These are phyloP conservation scores for Cladorrhinum sp. DNA, from an alignment of 2,329 filamentous ascomycete species.

Conservation along the genomic window DNA sequence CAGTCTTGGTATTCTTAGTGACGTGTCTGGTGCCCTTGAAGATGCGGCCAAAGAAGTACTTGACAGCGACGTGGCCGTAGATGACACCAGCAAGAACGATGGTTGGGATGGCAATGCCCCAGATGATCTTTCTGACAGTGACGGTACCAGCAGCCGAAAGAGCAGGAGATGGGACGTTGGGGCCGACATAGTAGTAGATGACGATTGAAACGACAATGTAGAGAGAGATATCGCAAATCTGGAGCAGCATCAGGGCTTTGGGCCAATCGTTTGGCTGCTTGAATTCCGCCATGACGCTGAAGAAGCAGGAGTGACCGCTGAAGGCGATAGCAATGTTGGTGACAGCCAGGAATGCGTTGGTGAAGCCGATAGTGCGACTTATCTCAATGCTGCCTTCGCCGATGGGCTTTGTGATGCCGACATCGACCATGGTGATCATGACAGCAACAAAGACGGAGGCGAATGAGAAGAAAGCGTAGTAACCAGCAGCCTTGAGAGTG, in stretches of 20 bases:
- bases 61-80: conserved; percentile 63
- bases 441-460: conserved; percentile 61
- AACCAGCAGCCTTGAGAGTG: conserved; percentile 60
- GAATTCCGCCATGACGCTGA: conserved; percentile 61
- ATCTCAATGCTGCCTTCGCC: conserved; percentile 35
- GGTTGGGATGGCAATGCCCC: conserved; percentile 65
- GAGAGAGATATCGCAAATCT: conserved; percentile 55
- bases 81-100: conserved; percentile 71
- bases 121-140: conserved; percentile 60
- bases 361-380: conserved; percentile 42
- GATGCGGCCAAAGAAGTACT: conserved; percentile 62
- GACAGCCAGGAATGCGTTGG: conserved; percentile 33
- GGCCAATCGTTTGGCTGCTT: conserved; percentile 48
- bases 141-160: conserved; percentile 56
- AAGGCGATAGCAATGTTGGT: conserved; percentile 66
- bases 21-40: conserved; percentile 59
- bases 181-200: conserved; percentile 65
- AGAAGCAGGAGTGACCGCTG: conserved; percentile 66
- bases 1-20: conserved; percentile 47
- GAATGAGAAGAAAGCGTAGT: conserved; percentile 55
- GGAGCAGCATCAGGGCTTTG: conserved; percentile 46
- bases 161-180: conserved; percentile 60
- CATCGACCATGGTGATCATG: conserved; percentile 60
- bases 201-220: conserved; percentile 64
- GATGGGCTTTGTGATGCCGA: conserved; percentile 47